Base-by-base conservation (phyloP, 106 monocot species). In the Acanthochlamys bracteata region DNA sequence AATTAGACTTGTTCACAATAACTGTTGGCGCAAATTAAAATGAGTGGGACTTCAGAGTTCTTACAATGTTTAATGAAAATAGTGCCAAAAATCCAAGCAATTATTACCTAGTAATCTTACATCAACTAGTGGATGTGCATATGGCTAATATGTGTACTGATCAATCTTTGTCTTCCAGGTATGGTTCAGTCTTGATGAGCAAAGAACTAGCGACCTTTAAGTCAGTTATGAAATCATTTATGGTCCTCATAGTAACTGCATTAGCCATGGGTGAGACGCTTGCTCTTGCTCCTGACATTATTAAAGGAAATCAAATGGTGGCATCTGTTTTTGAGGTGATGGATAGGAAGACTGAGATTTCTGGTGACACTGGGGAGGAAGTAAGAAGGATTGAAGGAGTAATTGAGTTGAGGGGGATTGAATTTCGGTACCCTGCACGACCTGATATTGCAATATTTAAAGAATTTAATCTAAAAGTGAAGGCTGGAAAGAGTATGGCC, bases 161-260 rank as follows among this genome's bases (percentile, higher is more conserved):
- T 49, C 49, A 49, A 49, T 14, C 2, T 49, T 2, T 1, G 12
- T 40, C 65, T 39, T 72, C 33, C 73, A 93, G 93, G 93, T 96
- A 96, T 53, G 96, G 96, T 24, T 91, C 96, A 4, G 78, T 79
- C 24, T 76, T 98, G 24, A 98, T 98, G 96, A 83, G 85, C 52
- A 83, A 79, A 72, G 96, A 73, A 64, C 72, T 85, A 16, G 96
- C 96, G 11, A 85, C 75, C 78, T 98, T 98, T 78, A 83, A 83
- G 62, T 91, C 91, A 6, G 72, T 98, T 9, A 98, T 98, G 96
- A 98, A 91, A 67, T 76, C 96, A 0, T 98, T 98, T 78, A 98
- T 98, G 96, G 91, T 98, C 24, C 61, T 98, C 46, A 98, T 98
- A 22, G 88, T 98, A 59, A 91, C 91, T 6, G 91, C 96, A 40